Percentiles rank a stretch among this genome's conserved stretches.
Conservation (phyloP, 306 rosid species). For the Casuarina cunninghamiana region DNA sequence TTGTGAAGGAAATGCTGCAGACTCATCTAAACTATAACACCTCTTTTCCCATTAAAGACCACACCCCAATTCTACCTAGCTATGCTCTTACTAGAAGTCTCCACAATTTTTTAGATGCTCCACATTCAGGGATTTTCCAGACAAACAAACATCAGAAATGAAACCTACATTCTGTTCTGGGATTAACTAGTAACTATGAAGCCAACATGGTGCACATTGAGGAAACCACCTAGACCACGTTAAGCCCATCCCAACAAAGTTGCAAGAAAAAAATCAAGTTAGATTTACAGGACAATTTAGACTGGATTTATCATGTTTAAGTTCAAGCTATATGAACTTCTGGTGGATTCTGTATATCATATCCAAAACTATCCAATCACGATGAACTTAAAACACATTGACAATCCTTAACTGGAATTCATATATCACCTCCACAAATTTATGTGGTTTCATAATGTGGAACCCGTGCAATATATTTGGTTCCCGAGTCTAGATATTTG, state of each 20-base stretch:
- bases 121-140: not conserved
- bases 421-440: not conserved
- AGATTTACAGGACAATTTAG: no score
- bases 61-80: not conserved
- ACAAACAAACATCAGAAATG: not conserved
- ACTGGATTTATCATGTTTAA: no score
- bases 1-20: not conserved
- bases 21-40: not conserved
- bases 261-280: no score
- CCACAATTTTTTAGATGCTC: not conserved
- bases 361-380: constrained; percentile 12
- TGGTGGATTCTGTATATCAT: not conserved
- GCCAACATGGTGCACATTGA: no score
- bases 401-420: not conserved
- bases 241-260: no score
- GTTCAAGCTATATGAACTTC: not conserved
- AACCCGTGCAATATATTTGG: not conserved
- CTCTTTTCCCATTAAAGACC: constrained; percentile 1
- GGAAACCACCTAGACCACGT: no score
- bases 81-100: not conserved
- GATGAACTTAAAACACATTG: not conserved
- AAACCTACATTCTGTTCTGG: not conserved
- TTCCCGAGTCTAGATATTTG: not conserved
- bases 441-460: not conserved
- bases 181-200: no score